phyloP scores from a whole-genome alignment of 768 basidiomycete species.

The Leccinum subtestaceum region DNA sequence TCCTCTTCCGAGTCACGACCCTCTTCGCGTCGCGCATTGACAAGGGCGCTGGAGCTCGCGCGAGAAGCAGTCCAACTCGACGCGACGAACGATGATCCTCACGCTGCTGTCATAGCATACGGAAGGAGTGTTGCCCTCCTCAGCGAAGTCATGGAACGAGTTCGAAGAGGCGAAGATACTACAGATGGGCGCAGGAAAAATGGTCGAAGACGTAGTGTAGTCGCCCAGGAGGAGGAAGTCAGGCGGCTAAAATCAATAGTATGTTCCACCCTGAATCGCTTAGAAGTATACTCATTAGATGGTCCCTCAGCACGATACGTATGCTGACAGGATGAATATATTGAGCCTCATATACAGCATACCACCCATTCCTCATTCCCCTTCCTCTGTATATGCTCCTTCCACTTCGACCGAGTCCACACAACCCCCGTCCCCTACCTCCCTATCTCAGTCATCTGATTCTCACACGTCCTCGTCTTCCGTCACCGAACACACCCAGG shows the following conservation, averaged over 20 bases:
- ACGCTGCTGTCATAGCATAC: slow-evolving; percentile 87
- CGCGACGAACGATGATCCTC: slow-evolving; percentile 82
- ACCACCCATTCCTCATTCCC: slow-evolving; percentile 68
- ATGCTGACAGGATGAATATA: slow-evolving; percentile 92
- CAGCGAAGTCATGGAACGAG: slow-evolving; percentile 90
- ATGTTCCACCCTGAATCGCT: slow-evolving; percentile 36
- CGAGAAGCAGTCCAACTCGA: slow-evolving; percentile 89
- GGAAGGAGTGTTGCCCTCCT: slow-evolving; percentile 81
- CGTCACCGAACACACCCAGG: slow-evolving; percentile 37
- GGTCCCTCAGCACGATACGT: slow-evolving; percentile 78
- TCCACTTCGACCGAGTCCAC: slow-evolving; percentile 39
- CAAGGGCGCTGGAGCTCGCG: slow-evolving; percentile 81
- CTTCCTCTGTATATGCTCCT: slow-evolving; percentile 47
- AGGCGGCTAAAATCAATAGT: slow-evolving; percentile 84
- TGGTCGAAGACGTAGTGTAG: slow-evolving; percentile 70
- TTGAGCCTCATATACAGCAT: slow-evolving; percentile 87
- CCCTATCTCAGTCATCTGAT: slow-evolving; percentile 41
- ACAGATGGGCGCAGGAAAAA: slow-evolving; percentile 60
- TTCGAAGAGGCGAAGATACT: slow-evolving; percentile 80
- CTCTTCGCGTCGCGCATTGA: slow-evolving; percentile 83
- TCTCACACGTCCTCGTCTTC: slow-evolving; percentile 51
- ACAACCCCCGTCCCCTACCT: slow-evolving; percentile 37
- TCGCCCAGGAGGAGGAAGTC: slow-evolving; percentile 92
- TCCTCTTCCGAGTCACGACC: slow-evolving; percentile 46
- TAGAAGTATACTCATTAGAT: slow-evolving; percentile 15